Evolutionary conservation across 805 yeast genomes (phyloP), one percentile per base, ranked within the genome.

Genomic region (Pichia nanzhaoensis): DNA sequence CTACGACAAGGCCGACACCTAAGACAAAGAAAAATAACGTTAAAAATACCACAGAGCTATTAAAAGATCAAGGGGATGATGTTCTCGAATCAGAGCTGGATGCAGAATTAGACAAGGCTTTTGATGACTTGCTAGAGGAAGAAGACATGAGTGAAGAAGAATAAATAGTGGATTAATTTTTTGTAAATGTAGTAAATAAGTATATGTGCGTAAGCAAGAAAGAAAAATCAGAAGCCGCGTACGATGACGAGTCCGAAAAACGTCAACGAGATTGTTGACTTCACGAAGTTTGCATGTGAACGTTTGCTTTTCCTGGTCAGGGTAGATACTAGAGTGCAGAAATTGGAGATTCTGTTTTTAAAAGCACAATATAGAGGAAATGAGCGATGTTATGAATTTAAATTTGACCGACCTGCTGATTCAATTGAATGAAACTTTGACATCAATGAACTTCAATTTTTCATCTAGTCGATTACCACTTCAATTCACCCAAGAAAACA

Each of bases 71-170:
- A 13, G 33, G 6, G 8, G 24, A 37, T 7, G 28, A 24, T 6
- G 28, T 24, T 24, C 10, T 24, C 10, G 28, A 24, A 24, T 24
- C 28, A 1, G 49, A 41, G n/a, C 34, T 37, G 5, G 49, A 42
- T 10, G 34, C 39, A 8, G 50, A 44, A 12, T 17, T 47, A 9
- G 44, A 44, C 16, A 38, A 44, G 13, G 52, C 40, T 3, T 44
- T 49, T 18, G 56, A 49, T 21, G 49, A 42, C 6, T 41, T 19
- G 16, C 50, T 46, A 17, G 59, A 55, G 39, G 56, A 57, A 27
- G 56, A 54, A 14, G 62, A 46, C 10, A 54, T 53, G 47, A 58
- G 60, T 44, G 63, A 59, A 44, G 63, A 59, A 41, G 63, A 59
- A 42, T 59, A 30, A 30, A 30, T 30, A 30, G 33, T 13, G 6